These are phyloP conservation scores for Clavispora asparagi DNA, from an alignment of 805 yeast species.

Conservation along the genomic window DNA sequence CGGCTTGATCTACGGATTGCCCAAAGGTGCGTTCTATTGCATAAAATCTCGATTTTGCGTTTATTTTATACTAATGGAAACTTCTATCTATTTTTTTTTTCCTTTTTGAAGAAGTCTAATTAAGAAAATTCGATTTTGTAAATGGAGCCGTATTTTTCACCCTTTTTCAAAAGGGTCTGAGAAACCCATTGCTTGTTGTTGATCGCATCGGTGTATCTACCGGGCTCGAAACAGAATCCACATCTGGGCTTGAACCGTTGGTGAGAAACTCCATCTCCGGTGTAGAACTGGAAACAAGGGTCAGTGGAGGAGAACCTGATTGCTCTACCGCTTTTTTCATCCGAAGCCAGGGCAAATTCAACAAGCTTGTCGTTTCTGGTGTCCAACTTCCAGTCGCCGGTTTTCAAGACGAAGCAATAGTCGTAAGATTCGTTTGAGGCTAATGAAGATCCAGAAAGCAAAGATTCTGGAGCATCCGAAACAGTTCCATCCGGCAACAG, in stretches of 20 bases:
- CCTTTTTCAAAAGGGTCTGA: slow-evolving; percentile 44
- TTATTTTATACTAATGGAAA: neutral
- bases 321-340: slow-evolving; percentile 39
- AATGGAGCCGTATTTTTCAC: slow-evolving; percentile 49
- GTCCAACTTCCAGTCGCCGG: slow-evolving; percentile 33
- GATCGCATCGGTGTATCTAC: slow-evolving; percentile 53
- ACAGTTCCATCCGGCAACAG: slow-evolving; percentile 44
- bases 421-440: slow-evolving; percentile 20
- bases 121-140: slow-evolving; percentile 23
- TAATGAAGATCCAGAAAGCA: slow-evolving; percentile 12
- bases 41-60: neutral
- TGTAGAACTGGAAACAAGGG: slow-evolving; percentile 62
- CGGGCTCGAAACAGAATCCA: slow-evolving; percentile 62
- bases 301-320: slow-evolving; percentile 51
- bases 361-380: slow-evolving; percentile 38
- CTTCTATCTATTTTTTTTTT: neutral
- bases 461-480: slow-evolving; percentile 14
- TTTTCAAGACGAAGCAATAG: slow-evolving; percentile 46
- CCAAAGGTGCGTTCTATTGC: neutral
- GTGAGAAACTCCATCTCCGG: slow-evolving; percentile 48
- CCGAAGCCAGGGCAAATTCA: slow-evolving; percentile 38
- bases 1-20: neutral
- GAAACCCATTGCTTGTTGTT: slow-evolving; percentile 41
- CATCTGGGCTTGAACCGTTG: slow-evolving; percentile 34
- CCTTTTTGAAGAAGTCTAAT: neutral